These are phyloP conservation scores for Trametes gibbosa DNA, from an alignment of 768 basidiomycete species.

Conservation along the genomic window DNA sequence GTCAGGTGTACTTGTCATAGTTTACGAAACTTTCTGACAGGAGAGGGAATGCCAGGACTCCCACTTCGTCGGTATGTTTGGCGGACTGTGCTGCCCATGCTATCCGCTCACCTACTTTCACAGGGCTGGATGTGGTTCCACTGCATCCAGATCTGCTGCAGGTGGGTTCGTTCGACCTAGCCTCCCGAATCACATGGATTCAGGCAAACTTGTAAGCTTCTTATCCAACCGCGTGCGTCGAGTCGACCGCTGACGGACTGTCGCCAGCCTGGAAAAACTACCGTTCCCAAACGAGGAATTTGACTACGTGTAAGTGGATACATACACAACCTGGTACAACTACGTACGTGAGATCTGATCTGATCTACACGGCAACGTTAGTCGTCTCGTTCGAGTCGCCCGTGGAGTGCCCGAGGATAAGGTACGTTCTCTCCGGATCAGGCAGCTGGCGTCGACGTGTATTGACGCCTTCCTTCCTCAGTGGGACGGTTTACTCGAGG, in stretches of 20 bases:
- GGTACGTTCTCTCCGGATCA: constrained; percentile 33
- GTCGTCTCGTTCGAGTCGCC: constrained; percentile 69
- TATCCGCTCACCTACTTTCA: background rate
- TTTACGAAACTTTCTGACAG: background rate
- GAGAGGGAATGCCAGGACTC: constrained; percentile 38
- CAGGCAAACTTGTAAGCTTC: constrained; percentile 66
- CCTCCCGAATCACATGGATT: constrained; percentile 65
- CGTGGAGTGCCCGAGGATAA: constrained; percentile 76
- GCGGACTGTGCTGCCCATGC: background rate
- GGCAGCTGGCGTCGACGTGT: background rate
- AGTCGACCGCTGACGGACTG: constrained; percentile 37
- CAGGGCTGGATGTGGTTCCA: constrained; percentile 70
- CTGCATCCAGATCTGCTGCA: constrained; percentile 66
- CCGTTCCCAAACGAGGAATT: constrained; percentile 74
- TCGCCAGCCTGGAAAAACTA: constrained; percentile 56
- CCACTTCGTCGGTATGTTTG: constrained; percentile 58
- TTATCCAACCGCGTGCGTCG: background rate
- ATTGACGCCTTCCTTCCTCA: constrained; percentile 24
- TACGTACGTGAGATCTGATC: constrained; percentile 8
- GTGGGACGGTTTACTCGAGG: constrained; percentile 70
- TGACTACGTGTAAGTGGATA: constrained; percentile 63
- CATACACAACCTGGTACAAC: background rate
- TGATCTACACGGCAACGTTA: constrained; percentile 25
- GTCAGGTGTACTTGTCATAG: constrained; percentile 7
- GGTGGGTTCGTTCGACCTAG: constrained; percentile 55